Base-by-base conservation (phyloP, 2,329 filamentous ascomycete genomes). In the Alternaria gaisen region DNA sequence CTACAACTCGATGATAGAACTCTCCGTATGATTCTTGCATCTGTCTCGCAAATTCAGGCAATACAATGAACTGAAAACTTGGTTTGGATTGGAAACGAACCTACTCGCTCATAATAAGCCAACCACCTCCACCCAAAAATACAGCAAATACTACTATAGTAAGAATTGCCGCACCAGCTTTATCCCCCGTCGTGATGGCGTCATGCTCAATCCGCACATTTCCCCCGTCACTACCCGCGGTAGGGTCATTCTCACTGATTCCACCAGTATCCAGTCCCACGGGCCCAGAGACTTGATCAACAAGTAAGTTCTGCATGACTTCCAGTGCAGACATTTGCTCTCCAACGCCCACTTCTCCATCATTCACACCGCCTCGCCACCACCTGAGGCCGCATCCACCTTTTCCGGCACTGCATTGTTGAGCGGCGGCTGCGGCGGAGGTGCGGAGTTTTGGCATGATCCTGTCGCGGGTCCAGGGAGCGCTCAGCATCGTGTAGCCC, bases 131-230 rank as follows among this genome's bases (percentile, higher is more conserved):
- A 0, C 82, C 82, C 22, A 89, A 63, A 38, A 91, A 77, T 3
- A 82, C 78, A 1, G 83, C 68, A 1, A 91, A 72, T 4, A 89
- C 74, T 7, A 88, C 46, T 4, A 85, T 77, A 1, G 90, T 93
- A 46, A 87, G 63, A 57, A 93, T 84, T 4, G 85, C 86, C 20
- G 90, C 91, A 12, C 90, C 91, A 7, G 86, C 90, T 60, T 81
- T 86, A 69, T 93, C 91, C 6, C 83, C 87, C 0, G 82, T 82
- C 2, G 85, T 86, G 28, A 88, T 83, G 1, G 61, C 51, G 18
- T 72, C 58, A 53, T 68, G 68, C 11, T 61, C 56, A 26, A 72
- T 59, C 3, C 75, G 72, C 2, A 71, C 62, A 40, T 60, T 62
- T 42, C 74, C 70, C 18, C 56, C 60, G 41, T 75, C 71, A 60